These are phyloP conservation scores for Blastobotrys arbuscula DNA, from an alignment of 1,139 yeast species.

Conservation along the genomic window DNA sequence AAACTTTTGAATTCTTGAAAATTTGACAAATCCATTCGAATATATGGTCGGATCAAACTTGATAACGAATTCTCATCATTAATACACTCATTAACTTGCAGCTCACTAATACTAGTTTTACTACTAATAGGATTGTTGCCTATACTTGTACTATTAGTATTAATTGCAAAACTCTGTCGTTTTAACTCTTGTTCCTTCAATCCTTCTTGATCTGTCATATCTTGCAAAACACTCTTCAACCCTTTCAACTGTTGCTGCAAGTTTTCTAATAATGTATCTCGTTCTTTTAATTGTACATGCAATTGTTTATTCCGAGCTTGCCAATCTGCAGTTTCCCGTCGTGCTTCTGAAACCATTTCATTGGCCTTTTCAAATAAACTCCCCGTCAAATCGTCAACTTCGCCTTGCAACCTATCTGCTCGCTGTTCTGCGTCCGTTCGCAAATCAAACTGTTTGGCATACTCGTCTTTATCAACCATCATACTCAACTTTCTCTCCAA, in stretches of 20 bases:
- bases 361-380: conserved; percentile 68
- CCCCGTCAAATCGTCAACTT: conserved; percentile 65
- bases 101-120: neutral
- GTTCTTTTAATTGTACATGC: conserved; percentile 63
- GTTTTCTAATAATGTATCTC: conserved; percentile 60
- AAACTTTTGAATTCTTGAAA: conserved; percentile 14
- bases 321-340: conserved; percentile 37
- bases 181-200: conserved; percentile 11
- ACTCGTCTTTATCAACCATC: conserved; percentile 24
- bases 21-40: conserved; percentile 20
- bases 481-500: conserved; percentile 25
- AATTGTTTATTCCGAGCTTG: conserved; percentile 47
- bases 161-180: no score
- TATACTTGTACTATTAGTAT: conserved; percentile 1
- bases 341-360: conserved; percentile 63
- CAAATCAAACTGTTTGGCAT: conserved; percentile 22
- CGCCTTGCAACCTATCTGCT: conserved; percentile 49
- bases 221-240: conserved; percentile 54
- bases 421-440: conserved; percentile 46
- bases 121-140: neutral
- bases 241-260: conserved; percentile 65
- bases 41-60: conserved; percentile 18
- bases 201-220: conserved; percentile 37
- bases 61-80: conserved; percentile 10
- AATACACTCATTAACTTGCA: no score